Evolutionary conservation across 2,329 filamentous ascomycete genomes (phyloP).

Genomic region (Colletotrichum caudatum): DNA sequence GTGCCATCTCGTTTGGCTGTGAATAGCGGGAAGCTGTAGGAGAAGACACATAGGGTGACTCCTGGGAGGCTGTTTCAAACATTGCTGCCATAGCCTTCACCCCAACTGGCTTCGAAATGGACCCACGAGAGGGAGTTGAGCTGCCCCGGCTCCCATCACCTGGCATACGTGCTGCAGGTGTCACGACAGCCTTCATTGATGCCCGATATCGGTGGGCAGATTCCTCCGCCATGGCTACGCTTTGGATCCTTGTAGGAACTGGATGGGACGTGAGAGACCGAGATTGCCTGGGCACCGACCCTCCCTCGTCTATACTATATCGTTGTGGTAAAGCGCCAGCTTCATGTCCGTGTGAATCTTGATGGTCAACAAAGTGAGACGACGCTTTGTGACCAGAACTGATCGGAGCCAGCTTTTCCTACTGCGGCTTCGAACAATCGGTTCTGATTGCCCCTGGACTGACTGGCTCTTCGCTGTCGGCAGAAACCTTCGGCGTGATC

Average conservation of each 20-base stretch:
- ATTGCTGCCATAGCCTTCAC: constrained; percentile 66
- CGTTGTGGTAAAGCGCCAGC: not conserved
- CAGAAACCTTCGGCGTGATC: constrained; percentile 31
- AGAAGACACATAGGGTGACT: constrained; percentile 43
- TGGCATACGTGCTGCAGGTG: constrained; percentile 9
- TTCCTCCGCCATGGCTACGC: constrained; percentile 28
- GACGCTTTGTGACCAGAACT: not conserved
- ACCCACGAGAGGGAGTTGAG: constrained; percentile 35
- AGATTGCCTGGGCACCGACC: not conserved
- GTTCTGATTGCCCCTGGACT: not conserved
- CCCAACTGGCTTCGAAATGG: constrained; percentile 47
- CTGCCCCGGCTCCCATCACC: not conserved
- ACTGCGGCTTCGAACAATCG: constrained; percentile 3
- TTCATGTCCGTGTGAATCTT: not conserved
- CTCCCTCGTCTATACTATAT: not conserved
- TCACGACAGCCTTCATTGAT: constrained; percentile 14
- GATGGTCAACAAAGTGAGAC: not conserved
- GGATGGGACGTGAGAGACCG: not conserved
- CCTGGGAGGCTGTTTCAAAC: constrained; percentile 57
- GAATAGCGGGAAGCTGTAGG: constrained; percentile 13
- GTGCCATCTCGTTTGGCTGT: constrained; percentile 19
- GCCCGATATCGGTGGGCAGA: constrained; percentile 28
- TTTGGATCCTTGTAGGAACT: constrained; percentile 9
- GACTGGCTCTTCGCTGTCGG: not conserved
- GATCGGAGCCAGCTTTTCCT: constrained; percentile 18